Evolutionary conservation across 2,329 filamentous ascomycete species (phyloP), one percentile per base, ranked within the genome.

Genomic region (Fusarium cyanostomum): DNA sequence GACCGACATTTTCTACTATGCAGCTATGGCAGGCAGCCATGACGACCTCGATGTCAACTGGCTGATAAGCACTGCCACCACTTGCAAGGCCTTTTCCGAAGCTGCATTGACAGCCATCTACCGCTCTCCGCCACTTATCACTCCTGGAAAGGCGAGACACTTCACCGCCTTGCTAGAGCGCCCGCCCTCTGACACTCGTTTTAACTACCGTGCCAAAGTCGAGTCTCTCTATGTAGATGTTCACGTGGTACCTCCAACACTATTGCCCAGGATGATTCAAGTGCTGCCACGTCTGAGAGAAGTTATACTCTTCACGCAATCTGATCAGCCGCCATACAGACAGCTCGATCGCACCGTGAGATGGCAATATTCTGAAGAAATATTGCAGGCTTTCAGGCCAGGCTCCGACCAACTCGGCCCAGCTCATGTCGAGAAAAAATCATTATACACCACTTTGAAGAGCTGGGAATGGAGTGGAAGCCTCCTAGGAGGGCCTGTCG

Each of bases 21-120:
- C 91, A 10, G 86, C 89, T 13, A 82, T 82, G 45, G 77, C 80
- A 28, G 67, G 71, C 8, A 69, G 73, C 1, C 71, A 77, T 6
- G 77, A 77, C n/a, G 70, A 79, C 77, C 67, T 78, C 71, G 78
- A 80, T 69, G 81, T 80, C 11, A 80, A 81, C 67, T 92, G 89
- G 89, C 83, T 96, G 7, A 75, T 90, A 9, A 79, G 81, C n/a
- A 78, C 85, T 39, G 86, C 90, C 31, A 80, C 82, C 2, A 78
- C 87, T 13, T 94, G 89, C 66, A 84, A 81, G 46, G 74, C 81
- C 3, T 92, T 94, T 55, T 78, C 85, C 0, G 91, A 93, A 68
- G 89, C 92, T 6, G 91, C 91, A 2, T 76, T 95, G 46, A 87
- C 87, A 6, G 89, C 86, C 2, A 80, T 96, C 6, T 95, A 95